Evolutionary conservation across 179 eudicot genomes (phyloP).

Genomic region (Vitellaria paradoxa): DNA sequence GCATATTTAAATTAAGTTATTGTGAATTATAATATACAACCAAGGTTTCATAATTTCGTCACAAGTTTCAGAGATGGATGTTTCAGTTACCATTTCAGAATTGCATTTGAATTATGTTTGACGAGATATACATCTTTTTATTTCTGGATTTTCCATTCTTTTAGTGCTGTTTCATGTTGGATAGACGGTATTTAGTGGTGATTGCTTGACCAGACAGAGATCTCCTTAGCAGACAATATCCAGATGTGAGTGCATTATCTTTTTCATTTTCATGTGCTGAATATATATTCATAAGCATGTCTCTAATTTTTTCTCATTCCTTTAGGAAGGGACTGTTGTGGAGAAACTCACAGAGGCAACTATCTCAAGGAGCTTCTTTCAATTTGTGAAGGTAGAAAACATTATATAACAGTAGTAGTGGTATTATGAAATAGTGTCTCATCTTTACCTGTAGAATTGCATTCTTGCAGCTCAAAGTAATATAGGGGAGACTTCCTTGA

Average conservation of each 20-base stretch:
- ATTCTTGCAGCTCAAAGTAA: slow-evolving; percentile 71
- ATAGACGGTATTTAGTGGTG: slow-evolving; percentile 82
- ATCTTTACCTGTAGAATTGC: background rate
- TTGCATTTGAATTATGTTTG: background rate
- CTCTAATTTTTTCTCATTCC: background rate
- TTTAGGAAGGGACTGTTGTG: slow-evolving; percentile 79
- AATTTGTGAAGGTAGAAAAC: slow-evolving; percentile 75
- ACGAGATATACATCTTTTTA: background rate
- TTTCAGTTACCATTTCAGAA: no score
- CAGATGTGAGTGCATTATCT: slow-evolving; percentile 53
- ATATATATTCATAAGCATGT: background rate
- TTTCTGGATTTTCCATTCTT: background rate
- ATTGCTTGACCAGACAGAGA: slow-evolving; percentile 75
- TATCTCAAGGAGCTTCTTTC: slow-evolving; percentile 77
- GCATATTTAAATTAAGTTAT: background rate
- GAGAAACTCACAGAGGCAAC: slow-evolving; percentile 90
- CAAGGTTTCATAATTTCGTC: background rate
- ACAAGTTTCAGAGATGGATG: background rate
- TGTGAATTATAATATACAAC: background rate
- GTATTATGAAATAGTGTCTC: background rate
- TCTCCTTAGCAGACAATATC: slow-evolving; percentile 75
- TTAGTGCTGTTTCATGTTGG: slow-evolving; percentile 12
- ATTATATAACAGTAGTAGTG: background rate
- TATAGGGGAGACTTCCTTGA: slow-evolving; percentile 86
- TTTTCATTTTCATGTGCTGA: background rate